These are phyloP conservation scores for Rubus idaeus DNA, from an alignment of 306 rosid genomes.

Conservation along the genomic window DNA sequence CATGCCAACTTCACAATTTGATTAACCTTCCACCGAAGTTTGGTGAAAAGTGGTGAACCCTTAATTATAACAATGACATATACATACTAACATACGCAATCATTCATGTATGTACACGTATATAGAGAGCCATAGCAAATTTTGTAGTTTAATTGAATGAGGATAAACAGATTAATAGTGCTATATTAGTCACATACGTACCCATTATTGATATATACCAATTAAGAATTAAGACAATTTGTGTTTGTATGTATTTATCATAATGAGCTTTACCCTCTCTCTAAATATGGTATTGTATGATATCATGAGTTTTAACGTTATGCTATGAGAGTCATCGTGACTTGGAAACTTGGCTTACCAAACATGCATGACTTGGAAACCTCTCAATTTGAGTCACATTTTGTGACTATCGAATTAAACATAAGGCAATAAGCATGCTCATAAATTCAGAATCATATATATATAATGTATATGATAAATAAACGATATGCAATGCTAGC, in stretches of 20 bases:
- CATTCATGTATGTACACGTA: background rate
- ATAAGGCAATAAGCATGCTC: background rate
- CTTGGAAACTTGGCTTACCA: slow-evolving; percentile 1
- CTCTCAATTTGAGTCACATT: slow-evolving; percentile 19
- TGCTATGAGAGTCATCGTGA: slow-evolving; percentile 1
- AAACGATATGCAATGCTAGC: background rate
- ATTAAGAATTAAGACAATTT: background rate
- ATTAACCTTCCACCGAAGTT: background rate
- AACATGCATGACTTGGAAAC: background rate
- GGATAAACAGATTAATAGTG: background rate
- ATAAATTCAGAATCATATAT: background rate
- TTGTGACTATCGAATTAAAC: background rate
- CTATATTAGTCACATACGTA: background rate
- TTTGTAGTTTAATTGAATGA: background rate
- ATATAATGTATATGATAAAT: background rate
- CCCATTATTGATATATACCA: background rate
- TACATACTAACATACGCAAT: background rate
- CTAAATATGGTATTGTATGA: background rate
- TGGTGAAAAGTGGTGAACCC: slow-evolving; percentile 5
- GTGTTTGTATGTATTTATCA: slow-evolving; percentile 3
- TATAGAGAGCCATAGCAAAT: background rate
- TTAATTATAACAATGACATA: background rate
- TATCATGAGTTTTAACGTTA: slow-evolving; percentile 6
- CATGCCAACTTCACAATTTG: background rate
- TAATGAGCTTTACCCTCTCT: background rate